These are phyloP conservation scores for Pinus taeda DNA, from an alignment of 75 land plant genomes.

Conservation along the genomic window DNA sequence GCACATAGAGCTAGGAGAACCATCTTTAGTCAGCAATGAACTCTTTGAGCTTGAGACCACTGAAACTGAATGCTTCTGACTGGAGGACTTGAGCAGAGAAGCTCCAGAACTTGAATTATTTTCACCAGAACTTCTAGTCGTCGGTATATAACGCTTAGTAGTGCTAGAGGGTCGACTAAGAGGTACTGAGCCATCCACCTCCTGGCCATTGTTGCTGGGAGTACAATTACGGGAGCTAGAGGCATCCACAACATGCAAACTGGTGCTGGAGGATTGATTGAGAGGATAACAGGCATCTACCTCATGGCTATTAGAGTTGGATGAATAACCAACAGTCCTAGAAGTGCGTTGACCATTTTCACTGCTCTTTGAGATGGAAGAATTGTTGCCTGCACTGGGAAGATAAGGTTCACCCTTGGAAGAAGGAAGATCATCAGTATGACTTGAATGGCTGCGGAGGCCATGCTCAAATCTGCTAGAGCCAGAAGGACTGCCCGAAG, in stretches of 20 bases:
- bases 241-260: background rate
- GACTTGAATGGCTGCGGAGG: background rate
- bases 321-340: background rate
- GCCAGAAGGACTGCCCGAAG: background rate
- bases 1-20: background rate
- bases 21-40: constrained; percentile 1
- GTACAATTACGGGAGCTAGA: background rate
- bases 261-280: background rate
- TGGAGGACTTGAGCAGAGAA: background rate
- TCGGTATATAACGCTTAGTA: background rate
- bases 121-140: background rate
- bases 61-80: constrained; percentile 1
- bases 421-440: background rate
- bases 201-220: background rate
- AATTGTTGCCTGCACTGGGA: background rate
- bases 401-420: background rate
- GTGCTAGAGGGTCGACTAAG: background rate
- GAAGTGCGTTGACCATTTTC: background rate
- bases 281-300: background rate
- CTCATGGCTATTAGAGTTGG: background rate
- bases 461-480: constrained; percentile 2
- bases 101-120: background rate
- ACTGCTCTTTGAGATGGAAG: background rate
- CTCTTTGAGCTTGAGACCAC: constrained; percentile 8
- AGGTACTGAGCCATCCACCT: background rate